Evolutionary conservation across 1,284 basidiomycete genomes (phyloP), one percentile per base, ranked within the genome.

Genomic region (Mycosarcoma mackinlayi): DNA sequence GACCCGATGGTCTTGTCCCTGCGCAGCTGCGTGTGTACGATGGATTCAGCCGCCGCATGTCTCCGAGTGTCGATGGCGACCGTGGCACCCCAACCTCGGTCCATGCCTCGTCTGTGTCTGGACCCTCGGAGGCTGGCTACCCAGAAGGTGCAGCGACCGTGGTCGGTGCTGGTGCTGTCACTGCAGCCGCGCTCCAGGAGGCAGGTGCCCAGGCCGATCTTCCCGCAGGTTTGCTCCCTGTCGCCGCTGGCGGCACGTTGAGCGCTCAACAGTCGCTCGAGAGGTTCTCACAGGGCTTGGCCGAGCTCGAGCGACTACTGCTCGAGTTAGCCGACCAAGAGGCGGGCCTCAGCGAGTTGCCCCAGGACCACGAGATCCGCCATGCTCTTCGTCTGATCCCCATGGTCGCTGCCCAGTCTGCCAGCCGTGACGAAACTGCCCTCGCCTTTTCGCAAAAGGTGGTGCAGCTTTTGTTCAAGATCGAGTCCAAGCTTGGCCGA

Each of bases 381-480:
- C 87, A 88, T 70, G 86, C 95, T 50, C 87, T 94, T 63, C 88
- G 90, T 50, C 91, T 92, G 75, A 89, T 98, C 56, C 86, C 93
- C 11, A 86, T 88, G 68, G 86, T 95, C 37, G 91, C 92, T 10
- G 88, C 87, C 11, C 90, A 92, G 74, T 90, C 92, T 1, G 83
- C 86, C 41, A 91, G 93, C 64, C 89, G 89, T 63, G 90, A 92
- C 61, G 90, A 92, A 58, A 95, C 92, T 1, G 92, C 94, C 1
- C 86, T 98, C 48, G 87, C 90, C 64, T 94, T 97, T 85, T 94
- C 95, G 3, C 96, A 98, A 83, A 93, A 94, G 84, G 91, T 93
- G 46, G 93, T 94, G 9, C 81, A 82, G 74, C 75, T 82, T n/a
- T 59, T 82, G 30, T 82, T 80, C 77, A 80, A 78, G 71, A 68